These are phyloP conservation scores for Ilex paraguariensis DNA, from an alignment of 305 asterid species.

Conservation along the genomic window DNA sequence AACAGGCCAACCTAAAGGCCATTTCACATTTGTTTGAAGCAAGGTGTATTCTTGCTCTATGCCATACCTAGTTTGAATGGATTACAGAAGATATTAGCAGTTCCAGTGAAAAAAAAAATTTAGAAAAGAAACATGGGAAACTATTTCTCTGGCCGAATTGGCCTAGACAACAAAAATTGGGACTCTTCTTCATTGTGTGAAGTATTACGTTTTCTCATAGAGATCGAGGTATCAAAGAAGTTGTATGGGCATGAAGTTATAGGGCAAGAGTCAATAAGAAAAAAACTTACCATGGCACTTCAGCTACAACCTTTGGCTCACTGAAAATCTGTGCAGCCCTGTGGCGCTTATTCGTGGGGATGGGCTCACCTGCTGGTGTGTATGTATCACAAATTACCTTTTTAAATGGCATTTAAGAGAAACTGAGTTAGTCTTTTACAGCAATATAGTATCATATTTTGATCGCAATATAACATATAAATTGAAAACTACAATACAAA, in stretches of 20 bases:
- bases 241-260: too few relatives aligned
- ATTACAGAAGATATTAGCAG: not conserved
- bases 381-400: conserved; percentile 89
- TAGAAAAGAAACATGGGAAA: not conserved
- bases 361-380: conserved; percentile 94
- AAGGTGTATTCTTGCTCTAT: conserved; percentile 96
- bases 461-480: not conserved
- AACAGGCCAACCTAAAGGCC: conserved; percentile 97
- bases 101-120: not conserved
- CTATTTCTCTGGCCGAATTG: too few relatives aligned
- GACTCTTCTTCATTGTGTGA: too few relatives aligned
- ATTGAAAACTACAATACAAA: conserved; percentile 4
- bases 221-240: too few relatives aligned
- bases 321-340: conserved; percentile 85
- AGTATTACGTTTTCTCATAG: too few relatives aligned
- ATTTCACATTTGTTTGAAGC: conserved; percentile 61
- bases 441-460: conserved; percentile 1
- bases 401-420: conserved; percentile 9
- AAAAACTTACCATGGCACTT: conserved; percentile 78
- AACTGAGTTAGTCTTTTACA: not conserved
- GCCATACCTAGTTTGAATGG: conserved; percentile 58
- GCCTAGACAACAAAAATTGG: too few relatives aligned
- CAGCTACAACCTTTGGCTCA: conserved; percentile 59
- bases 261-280: not conserved
- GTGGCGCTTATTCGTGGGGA: conserved; percentile 90